Evolutionary conservation across 2,329 filamentous ascomycete species (phyloP).

Genomic region (Fusarium nanum): DNA sequence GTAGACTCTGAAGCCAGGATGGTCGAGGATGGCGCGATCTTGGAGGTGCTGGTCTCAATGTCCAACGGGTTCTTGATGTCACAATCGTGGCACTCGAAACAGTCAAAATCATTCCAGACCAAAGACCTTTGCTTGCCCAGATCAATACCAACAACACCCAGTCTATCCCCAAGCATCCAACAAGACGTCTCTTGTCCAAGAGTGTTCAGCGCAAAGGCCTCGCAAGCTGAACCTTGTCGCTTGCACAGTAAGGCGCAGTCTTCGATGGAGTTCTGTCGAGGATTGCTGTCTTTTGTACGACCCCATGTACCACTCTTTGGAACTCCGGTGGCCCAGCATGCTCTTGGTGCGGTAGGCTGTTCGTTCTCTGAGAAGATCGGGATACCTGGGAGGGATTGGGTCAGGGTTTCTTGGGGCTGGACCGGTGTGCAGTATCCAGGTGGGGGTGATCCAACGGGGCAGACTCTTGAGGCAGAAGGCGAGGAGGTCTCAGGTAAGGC

Average conservation of each 20-base stretch:
- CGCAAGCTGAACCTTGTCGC: slow-evolving; percentile 1
- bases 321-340: slow-evolving; percentile 13
- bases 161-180: not conserved
- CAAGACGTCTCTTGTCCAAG: not conserved
- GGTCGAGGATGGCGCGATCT: not conserved
- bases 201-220: slow-evolving; percentile 1
- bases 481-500: not conserved
- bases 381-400: slow-evolving; percentile 1
- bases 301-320: slow-evolving; percentile 10
- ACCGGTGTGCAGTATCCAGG: slow-evolving; percentile 12
- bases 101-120: slow-evolving; percentile 22
- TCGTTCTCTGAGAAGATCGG: not conserved
- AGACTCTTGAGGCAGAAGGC: not conserved
- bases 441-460: slow-evolving; percentile 1
- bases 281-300: not conserved
- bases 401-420: not conserved
- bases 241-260: slow-evolving; percentile 21
- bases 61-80: not conserved
- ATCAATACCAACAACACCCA: slow-evolving; percentile 1
- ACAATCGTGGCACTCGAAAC: slow-evolving; percentile 15
- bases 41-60: not conserved
- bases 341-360: not conserved
- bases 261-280: slow-evolving; percentile 18
- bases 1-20: fast-evolving
- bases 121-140: not conserved